phyloP scores from a whole-genome alignment of 768 basidiomycete genomes.

The Lactarius trivialis region DNA sequence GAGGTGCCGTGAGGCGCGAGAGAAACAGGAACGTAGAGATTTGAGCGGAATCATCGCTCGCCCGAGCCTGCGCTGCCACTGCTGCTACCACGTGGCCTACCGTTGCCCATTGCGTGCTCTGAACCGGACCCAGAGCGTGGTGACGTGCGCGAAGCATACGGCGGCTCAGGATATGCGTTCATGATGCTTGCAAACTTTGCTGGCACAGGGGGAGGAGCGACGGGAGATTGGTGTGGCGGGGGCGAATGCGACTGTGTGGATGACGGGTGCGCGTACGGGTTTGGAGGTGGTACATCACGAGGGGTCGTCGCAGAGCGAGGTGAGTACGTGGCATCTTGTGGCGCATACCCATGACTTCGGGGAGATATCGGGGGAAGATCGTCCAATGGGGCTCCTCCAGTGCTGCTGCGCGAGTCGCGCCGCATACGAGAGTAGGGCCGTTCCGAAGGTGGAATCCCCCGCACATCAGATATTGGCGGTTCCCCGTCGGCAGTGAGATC shows the following conservation, averaged over 20 bases:
- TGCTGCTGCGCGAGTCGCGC: slow-evolving; percentile 19
- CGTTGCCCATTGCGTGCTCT: slow-evolving; percentile 27
- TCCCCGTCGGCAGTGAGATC: slow-evolving; percentile 16
- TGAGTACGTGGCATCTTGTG: slow-evolving; percentile 14
- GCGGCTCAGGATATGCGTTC: slow-evolving; percentile 53
- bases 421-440: slow-evolving; percentile 16
- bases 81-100: slow-evolving; percentile 14
- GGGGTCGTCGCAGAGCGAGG: slow-evolving; percentile 14
- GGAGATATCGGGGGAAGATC: slow-evolving; percentile 18
- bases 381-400: slow-evolving; percentile 12
- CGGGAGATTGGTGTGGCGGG: slow-evolving; percentile 26
- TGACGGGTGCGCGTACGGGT: slow-evolving; percentile 2
- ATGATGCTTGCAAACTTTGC: slow-evolving; percentile 63
- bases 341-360: slow-evolving; percentile 13
- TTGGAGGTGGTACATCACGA: slow-evolving; percentile 15
- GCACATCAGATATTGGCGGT: slow-evolving; percentile 13
- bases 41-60: slow-evolving; percentile 4
- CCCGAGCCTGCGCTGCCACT: slow-evolving; percentile 19
- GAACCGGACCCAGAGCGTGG: slow-evolving; percentile 28
- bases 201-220: slow-evolving; percentile 34
- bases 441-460: slow-evolving; percentile 7
- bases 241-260: slow-evolving; percentile 25
- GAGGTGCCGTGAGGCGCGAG: neutral
- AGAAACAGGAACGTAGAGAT: neutral
- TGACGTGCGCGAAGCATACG: slow-evolving; percentile 24